phyloP scores from a whole-genome alignment of 805 yeast species.

The Kazachstania martiniae region DNA sequence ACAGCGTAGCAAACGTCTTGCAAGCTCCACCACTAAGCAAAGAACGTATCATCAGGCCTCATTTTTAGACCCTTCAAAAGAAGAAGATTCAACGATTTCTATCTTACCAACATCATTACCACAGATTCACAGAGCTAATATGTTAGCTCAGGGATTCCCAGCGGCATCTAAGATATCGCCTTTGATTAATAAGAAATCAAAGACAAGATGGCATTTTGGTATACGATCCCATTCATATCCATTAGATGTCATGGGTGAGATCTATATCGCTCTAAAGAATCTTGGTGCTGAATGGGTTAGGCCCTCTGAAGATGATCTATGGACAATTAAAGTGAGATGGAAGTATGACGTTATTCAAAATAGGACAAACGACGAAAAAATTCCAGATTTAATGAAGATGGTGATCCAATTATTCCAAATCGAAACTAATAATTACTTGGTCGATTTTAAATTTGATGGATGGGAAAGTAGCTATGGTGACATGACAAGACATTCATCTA shows the following conservation, averaged over 20 bases:
- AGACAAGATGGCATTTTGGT: constrained; percentile 98
- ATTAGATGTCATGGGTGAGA: constrained; percentile 96
- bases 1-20: constrained; percentile 4
- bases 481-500: constrained; percentile 21
- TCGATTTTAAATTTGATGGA: constrained; percentile 95
- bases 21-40: constrained; percentile 16
- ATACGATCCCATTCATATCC: constrained; percentile 94
- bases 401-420: constrained; percentile 91
- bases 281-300: constrained; percentile 96
- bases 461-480: constrained; percentile 57
- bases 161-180: constrained; percentile 39
- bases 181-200: constrained; percentile 67
- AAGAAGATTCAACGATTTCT: constrained; percentile 66
- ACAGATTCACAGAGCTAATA: constrained; percentile 85
- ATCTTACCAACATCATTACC: constrained; percentile 90
- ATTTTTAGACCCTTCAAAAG: constrained; percentile 23
- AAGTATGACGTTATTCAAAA: constrained; percentile 43
- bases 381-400: constrained; percentile 87
- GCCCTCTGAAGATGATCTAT: constrained; percentile 86
- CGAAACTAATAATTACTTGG: constrained; percentile 91
- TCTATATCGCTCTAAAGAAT: constrained; percentile 84
- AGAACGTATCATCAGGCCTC: constrained; percentile 27
- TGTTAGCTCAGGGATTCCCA: constrained; percentile 55
- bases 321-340: constrained; percentile 97
- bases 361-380: constrained; percentile 16